Percentiles rank a stretch among this genome's conserved stretches.
These are phyloP conservation scores for Berkeleyomyces rouxiae DNA, from an alignment of 2,329 filamentous ascomycete species.

Conservation along the genomic window DNA sequence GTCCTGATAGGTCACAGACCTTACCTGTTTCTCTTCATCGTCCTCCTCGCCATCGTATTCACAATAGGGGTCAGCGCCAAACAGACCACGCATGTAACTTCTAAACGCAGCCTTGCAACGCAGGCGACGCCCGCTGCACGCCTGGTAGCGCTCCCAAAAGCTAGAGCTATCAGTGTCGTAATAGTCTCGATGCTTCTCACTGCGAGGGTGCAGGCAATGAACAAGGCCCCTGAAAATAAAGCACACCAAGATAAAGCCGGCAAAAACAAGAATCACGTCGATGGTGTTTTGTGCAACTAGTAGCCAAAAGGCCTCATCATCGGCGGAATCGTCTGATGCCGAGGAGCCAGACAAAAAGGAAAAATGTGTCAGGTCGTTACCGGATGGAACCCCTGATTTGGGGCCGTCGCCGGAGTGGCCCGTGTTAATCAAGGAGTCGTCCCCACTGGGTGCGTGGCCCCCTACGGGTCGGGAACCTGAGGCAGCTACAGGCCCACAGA, in stretches of 20 bases:
- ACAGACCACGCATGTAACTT: background rate
- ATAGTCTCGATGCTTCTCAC: background rate
- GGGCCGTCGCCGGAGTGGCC: background rate
- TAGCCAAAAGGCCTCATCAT: background rate
- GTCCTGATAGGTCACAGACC: background rate
- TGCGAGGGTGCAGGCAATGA: background rate
- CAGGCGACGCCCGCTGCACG: background rate
- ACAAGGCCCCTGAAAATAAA: background rate
- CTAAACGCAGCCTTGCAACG: background rate
- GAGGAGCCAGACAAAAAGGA: background rate
- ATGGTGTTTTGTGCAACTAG: background rate
- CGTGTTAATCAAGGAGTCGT: conserved; percentile 4
- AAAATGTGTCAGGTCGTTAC: background rate
- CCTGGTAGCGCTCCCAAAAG: background rate
- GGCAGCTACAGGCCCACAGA: background rate
- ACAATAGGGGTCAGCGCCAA: background rate
- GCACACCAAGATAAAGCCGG: background rate
- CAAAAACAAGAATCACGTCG: background rate
- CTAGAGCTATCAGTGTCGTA: background rate
- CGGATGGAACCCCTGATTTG: background rate
- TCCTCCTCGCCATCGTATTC: background rate
- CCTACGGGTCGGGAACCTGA: background rate
- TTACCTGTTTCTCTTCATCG: conserved; percentile 6
- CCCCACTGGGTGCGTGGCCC: background rate
- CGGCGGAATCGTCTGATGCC: background rate